A percentile compares a stretch with the other conserved stretches of the same genome.
Evolutionary conservation across 2,329 filamentous ascomycete genomes (phyloP).

Genomic region (Periconia macrospinosa): DNA sequence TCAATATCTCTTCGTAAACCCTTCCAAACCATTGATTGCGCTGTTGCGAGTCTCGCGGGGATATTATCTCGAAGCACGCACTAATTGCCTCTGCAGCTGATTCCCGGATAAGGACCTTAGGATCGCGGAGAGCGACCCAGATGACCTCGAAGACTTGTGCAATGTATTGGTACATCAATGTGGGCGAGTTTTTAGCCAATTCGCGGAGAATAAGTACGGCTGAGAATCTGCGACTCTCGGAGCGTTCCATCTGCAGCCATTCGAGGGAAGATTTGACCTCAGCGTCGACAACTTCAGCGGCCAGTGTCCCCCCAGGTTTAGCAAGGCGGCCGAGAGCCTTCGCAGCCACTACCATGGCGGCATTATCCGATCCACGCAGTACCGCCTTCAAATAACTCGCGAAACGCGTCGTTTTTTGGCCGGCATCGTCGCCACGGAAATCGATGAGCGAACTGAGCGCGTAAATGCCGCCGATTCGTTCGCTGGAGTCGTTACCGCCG

Average conservation of each 20-base stretch:
- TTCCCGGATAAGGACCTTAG: conserved; percentile 86
- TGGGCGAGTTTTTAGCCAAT: conserved; percentile 88
- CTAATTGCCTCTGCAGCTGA: conserved; percentile 92
- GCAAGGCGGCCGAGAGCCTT: conserved; percentile 88
- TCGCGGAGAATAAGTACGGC: conserved; percentile 90
- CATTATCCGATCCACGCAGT: conserved; percentile 85
- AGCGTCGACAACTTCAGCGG: conserved; percentile 92
- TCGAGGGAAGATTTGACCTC: conserved; percentile 96
- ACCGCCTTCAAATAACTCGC: conserved; percentile 87
- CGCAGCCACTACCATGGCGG: conserved; percentile 87
- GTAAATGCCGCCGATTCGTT: conserved; percentile 88
- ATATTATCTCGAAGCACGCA: conserved; percentile 93
- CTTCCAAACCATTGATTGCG: conserved; percentile 86
- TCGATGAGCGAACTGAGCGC: conserved; percentile 92
- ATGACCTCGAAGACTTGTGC: conserved; percentile 94
- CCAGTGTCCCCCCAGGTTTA: conserved; percentile 87
- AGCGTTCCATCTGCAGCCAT: conserved; percentile 92
- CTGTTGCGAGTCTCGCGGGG: conserved; percentile 85
- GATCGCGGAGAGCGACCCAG: conserved; percentile 90
- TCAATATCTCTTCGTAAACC: conserved; percentile 83
- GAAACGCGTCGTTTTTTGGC: conserved; percentile 91
- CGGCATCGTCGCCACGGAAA: conserved; percentile 92
- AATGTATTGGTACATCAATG: conserved; percentile 92
- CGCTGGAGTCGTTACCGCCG: conserved; percentile 81
- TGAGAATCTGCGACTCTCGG: conserved; percentile 91